Evolutionary conservation across 2,329 filamentous ascomycete species (phyloP), one percentile per base, ranked within the genome.

Genomic region (Alternaria sp.): DNA sequence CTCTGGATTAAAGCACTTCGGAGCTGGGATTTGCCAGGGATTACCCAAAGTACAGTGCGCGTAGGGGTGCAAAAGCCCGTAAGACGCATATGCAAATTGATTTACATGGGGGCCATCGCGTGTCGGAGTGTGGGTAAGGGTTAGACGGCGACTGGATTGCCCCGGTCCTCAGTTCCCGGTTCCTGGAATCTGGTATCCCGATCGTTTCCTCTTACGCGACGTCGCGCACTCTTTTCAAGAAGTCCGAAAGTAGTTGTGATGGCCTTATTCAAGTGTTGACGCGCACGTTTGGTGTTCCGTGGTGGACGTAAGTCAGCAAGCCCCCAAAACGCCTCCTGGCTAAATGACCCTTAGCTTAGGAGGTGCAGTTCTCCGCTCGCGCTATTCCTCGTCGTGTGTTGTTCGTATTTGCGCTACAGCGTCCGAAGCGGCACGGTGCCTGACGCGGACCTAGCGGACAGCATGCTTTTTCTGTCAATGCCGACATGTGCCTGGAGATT

Each of bases 81-180:
- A 21, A 47, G 47, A 28, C n/a, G 28, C 47, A 30, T 36, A 36
- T 21, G 49, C 26, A 52, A 26, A 25, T 46, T 47, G 30, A 15
- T n/a, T 21, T 53, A 36, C 47, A 59, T 59, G 55, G 59, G 53
- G 43, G 30, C 55, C 40, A 53, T 36, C 43, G 25, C 40, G 47
- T 49, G 47, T 62, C 47, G 25, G 19, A 25, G 17, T 11, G 28
- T 30, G 25, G 25, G 43, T 40, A 11, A 23, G 21, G 28, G 21
- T 36, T 28, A 50, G 43, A 43, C 17, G 23, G 36, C 40, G 45
- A 52, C 12, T 43, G 26, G 36, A 28, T 28, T 12, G 40, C 9
- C 28, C 47, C 43, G 54, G 46, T 46, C 28, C 40, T 28, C 28
- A 28, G 47, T 19, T 44, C 47, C 28, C n/a, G 46, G 21, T 15